Conservation (phyloP, 1,139 yeast genomes). For the Candida labiduridarum region DNA sequence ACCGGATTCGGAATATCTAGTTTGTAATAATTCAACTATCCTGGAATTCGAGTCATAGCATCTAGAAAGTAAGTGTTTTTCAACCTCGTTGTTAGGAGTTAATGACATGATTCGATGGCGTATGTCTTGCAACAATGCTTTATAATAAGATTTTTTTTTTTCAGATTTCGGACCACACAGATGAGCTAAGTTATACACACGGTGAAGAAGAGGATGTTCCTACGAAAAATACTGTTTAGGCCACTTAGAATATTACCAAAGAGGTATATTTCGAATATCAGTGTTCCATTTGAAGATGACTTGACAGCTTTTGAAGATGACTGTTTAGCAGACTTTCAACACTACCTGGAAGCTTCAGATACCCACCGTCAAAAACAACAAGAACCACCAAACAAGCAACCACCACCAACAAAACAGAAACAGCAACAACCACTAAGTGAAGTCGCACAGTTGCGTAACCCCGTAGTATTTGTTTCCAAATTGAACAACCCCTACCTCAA, state of each 20-base stretch:
- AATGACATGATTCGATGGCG: slow-evolving; percentile 7
- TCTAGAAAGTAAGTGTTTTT: slow-evolving; percentile 52
- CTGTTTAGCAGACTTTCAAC: slow-evolving; percentile 41
- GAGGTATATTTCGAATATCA: slow-evolving; percentile 17
- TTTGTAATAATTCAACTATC: slow-evolving; percentile 53
- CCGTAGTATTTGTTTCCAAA: slow-evolving; percentile 45
- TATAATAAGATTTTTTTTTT: slow-evolving; percentile 1
- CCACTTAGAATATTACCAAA: neutral
- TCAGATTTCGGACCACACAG: neutral
- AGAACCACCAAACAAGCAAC: neutral
- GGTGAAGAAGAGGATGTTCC: neutral
- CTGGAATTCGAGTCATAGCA: slow-evolving; percentile 44
- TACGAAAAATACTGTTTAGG: slow-evolving; percentile 1
- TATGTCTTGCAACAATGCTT: no score
- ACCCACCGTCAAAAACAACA: slow-evolving; percentile 16
- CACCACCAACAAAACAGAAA: neutral
- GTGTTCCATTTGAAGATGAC: slow-evolving; percentile 46
- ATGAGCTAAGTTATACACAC: neutral
- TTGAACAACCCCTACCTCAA: slow-evolving; percentile 70
- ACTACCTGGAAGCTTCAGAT: slow-evolving; percentile 39
- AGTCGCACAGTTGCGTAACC: slow-evolving; percentile 23
- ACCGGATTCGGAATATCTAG: slow-evolving; percentile 59
- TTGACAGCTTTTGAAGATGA: slow-evolving; percentile 37
- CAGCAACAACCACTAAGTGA: slow-evolving; percentile 14
- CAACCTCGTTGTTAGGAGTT: slow-evolving; percentile 38